Base-by-base conservation (phyloP, 208 protist species). In the Trypanosomatidae sp. region DNA sequence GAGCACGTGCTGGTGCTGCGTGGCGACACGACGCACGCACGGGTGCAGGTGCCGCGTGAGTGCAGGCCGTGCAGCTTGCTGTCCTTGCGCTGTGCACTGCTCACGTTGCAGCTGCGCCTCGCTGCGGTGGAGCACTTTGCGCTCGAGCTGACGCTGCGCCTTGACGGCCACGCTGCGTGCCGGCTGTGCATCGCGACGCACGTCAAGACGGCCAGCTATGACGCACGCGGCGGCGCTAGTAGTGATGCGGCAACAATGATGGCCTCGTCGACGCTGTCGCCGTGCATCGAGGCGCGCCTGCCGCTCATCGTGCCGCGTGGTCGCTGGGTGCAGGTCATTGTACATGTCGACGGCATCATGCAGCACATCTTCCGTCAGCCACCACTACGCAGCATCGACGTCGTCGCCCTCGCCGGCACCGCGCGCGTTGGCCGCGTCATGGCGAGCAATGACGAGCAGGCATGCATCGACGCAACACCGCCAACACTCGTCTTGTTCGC, bases 291-390 rank as follows among this genome's bases (percentile, higher is more conserved):
- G n/a, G n/a, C n/a, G n/a, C n/a, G n/a, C 40, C 53, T 91, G 19
- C 82, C 76, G 1, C 59, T 91, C 2, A 68, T 91, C 26, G 74
- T 91, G 23, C 82, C 82, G 8, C 56, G 77, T 1, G 79, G 66
- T 52, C 56, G 69, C 28, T 91, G 82, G 78, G 78, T 91, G n/a
- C 82, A 91, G 47, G 72, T 88, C 6, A 66, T 91, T 0, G 76
- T 91, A 55, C 76, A 91, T 48, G 20, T 91, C 10, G 58, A 59
- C 8, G 82, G 82, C 15, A 91, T 87, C 11, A 46, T 80, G 24
- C 57, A 53, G 3, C 49, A 74, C 24, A 51, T 91, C 13, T 79
- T 91, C 37, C 33, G 63, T 26, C 55, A 85, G 13, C 50, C 68
- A 8, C 56, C 65, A 13, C 65, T 85, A 37, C 66, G 70, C 22